These are phyloP conservation scores for Typha latifolia DNA, from an alignment of 176 grass and related monocot genomes.

Conservation along the genomic window DNA sequence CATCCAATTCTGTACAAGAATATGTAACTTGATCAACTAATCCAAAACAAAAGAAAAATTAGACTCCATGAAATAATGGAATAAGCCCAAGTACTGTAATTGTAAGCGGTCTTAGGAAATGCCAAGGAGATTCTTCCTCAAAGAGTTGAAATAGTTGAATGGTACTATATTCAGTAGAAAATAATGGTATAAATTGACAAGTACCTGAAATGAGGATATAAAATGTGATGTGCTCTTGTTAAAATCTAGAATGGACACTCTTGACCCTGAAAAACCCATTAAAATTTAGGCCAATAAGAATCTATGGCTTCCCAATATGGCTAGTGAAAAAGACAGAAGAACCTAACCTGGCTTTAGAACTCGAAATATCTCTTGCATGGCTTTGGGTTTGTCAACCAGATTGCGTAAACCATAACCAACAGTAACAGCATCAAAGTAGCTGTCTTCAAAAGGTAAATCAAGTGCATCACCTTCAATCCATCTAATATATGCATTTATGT, in stretches of 20 bases:
- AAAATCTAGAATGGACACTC: conserved; percentile 80
- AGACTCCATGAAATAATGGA: conserved; percentile 1
- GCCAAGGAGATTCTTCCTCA: neutral
- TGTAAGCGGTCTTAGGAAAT: neutral
- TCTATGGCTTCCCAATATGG: neutral
- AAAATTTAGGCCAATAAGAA: conserved; percentile 7
- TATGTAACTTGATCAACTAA: neutral
- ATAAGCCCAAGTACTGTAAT: neutral
- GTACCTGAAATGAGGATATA: conserved; percentile 56
- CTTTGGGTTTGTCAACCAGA: conserved; percentile 61
- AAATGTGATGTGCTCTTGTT: conserved; percentile 84
- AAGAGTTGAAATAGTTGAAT: conserved; percentile 1
- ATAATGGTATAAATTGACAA: neutral
- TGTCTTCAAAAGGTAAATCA: conserved; percentile 49
- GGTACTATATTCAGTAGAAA: neutral
- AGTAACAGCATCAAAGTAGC: conserved; percentile 68
- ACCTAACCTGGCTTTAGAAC: conserved; percentile 74
- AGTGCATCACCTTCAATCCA: conserved; percentile 95
- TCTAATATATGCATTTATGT: conserved; percentile 19
- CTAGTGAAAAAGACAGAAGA: neutral
- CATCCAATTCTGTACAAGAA: conserved; percentile 57
- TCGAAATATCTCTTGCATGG: conserved; percentile 54
- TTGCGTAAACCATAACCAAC: conserved; percentile 80
- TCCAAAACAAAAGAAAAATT: conserved; percentile 1
- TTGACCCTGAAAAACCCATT: conserved; percentile 51